Conservation (phyloP, 257 asterid species). For the Solanum virginianum region DNA sequence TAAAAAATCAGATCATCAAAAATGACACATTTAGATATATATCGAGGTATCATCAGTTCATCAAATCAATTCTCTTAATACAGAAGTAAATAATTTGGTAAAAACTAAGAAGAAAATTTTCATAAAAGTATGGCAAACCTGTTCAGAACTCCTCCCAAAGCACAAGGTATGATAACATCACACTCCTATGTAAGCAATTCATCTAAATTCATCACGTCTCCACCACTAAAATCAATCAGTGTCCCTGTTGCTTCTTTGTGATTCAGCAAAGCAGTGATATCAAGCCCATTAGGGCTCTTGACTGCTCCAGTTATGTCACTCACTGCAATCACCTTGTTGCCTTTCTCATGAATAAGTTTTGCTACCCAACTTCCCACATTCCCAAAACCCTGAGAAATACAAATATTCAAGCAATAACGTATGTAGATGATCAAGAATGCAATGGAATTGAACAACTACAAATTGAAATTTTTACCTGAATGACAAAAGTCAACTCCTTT, state of each 20-base stretch:
- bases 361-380: conserved; percentile 95
- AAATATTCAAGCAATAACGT: not conserved
- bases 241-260: conserved; percentile 58
- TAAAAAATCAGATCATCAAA: not conserved
- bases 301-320: conserved; percentile 89
- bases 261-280: conserved; percentile 45
- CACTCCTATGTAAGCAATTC: conserved; percentile 64
- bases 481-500: conserved; percentile 54
- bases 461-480: conserved; percentile 41
- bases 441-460: not conserved
- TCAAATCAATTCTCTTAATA: not conserved
- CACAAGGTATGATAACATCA: conserved; percentile 87
- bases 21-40: not conserved
- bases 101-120: not conserved
- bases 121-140: conserved; percentile 24
- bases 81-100: not conserved
- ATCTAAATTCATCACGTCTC: conserved; percentile 53
- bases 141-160: conserved; percentile 88
- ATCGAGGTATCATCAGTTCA: not conserved
- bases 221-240: conserved; percentile 49
- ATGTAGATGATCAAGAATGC: not conserved
- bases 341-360: conserved; percentile 62
- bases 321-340: conserved; percentile 79
- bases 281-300: conserved; percentile 56
- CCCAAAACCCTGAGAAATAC: conserved; percentile 59